phyloP scores from a whole-genome alignment of 805 yeast genomes.

The Priceomyces haplophilus region DNA sequence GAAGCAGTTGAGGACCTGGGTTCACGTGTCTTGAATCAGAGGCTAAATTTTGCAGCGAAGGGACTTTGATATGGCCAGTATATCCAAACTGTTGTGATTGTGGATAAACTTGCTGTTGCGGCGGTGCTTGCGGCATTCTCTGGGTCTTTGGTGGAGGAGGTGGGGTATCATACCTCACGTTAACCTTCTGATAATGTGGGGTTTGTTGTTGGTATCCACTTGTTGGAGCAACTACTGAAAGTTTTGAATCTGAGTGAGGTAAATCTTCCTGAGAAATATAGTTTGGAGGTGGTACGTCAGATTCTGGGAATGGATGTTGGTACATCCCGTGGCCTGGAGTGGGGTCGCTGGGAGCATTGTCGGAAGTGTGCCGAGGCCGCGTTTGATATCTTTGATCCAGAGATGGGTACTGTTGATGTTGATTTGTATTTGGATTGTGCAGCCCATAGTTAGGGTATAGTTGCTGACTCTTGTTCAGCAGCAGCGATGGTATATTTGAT shows the following conservation, averaged over 20 bases:
- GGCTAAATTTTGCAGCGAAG: not conserved
- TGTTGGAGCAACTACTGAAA: not conserved
- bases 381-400: slow-evolving; percentile 15
- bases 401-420: slow-evolving; percentile 23
- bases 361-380: no score
- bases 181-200: slow-evolving; percentile 3
- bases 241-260: not conserved
- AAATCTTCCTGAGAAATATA: not conserved
- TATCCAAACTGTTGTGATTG: slow-evolving; percentile 12
- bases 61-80: slow-evolving; percentile 9
- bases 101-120: slow-evolving; percentile 15
- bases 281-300: not conserved
- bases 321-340: not conserved
- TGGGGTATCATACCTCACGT: slow-evolving; percentile 2
- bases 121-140: slow-evolving; percentile 10
- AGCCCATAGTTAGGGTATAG: not conserved
- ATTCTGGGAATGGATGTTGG: not conserved
- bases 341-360: no score
- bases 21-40: not conserved
- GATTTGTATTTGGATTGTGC: no score
- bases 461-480: not conserved
- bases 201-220: slow-evolving; percentile 4
- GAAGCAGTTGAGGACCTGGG: not conserved
- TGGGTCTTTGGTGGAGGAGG: slow-evolving; percentile 6
- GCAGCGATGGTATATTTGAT: not conserved